These are phyloP conservation scores for Aspergillus sclerotiicarbonarius DNA, from an alignment of 495 filamentous ascomycete genomes.

Conservation along the genomic window DNA sequence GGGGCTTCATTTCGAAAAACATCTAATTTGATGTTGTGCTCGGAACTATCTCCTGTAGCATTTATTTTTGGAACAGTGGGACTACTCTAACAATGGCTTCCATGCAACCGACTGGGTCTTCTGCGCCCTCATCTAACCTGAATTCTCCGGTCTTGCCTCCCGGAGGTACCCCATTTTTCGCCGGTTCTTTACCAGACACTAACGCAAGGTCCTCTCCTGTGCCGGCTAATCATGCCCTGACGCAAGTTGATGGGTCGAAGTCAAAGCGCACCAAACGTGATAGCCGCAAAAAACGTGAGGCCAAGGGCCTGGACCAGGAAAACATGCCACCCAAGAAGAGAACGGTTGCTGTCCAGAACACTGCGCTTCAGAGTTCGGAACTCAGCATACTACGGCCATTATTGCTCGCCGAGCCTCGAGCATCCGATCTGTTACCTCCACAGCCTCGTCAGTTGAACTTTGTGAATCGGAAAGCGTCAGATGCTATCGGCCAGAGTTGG, in stretches of 20 bases:
- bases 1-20: neutral
- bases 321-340: conserved; percentile 38
- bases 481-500: conserved; percentile 36
- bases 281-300: conserved; percentile 71
- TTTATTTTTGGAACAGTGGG: neutral
- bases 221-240: conserved; percentile 30
- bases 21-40: neutral
- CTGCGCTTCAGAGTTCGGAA: conserved; percentile 30
- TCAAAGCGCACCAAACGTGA: conserved; percentile 48
- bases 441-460: conserved; percentile 43
- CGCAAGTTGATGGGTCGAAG: conserved; percentile 36
- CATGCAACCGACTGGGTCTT: conserved; percentile 35
- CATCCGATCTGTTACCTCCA: conserved; percentile 39
- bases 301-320: conserved; percentile 55
- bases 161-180: conserved; percentile 27
- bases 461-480: conserved; percentile 34
- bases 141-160: conserved; percentile 42
- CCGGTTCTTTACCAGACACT: conserved; percentile 30
- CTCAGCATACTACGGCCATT: conserved; percentile 33
- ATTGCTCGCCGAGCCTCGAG: conserved; percentile 36
- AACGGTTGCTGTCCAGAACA: conserved; percentile 29
- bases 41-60: neutral
- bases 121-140: conserved; percentile 44
- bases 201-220: conserved; percentile 41
- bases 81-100: conserved; percentile 33